phyloP scores from a whole-genome alignment of 2,329 filamentous ascomycete genomes.

The Thelonectria blattea region DNA sequence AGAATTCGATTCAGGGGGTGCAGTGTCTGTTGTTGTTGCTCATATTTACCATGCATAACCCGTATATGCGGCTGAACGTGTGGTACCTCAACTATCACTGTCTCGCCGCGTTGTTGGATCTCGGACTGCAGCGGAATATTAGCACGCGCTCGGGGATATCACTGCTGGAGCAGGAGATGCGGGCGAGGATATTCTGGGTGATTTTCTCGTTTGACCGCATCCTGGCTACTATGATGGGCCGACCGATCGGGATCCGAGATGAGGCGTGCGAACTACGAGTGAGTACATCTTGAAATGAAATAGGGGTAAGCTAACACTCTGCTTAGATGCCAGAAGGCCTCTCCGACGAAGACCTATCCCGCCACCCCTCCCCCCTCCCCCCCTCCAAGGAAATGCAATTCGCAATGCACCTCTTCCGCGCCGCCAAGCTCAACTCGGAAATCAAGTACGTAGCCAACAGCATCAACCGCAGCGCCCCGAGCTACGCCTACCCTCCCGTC shows the following conservation, averaged over 20 bases:
- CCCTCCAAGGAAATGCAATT: constrained; percentile 43
- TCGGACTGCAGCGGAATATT: constrained; percentile 58
- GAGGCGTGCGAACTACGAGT: constrained; percentile 61
- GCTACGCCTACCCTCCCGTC: constrained; percentile 55
- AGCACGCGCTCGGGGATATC: constrained; percentile 51
- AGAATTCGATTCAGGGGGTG: constrained; percentile 55
- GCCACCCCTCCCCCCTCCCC: neutral
- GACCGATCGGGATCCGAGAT: constrained; percentile 60
- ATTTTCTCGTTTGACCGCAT: constrained; percentile 58
- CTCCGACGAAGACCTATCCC: constrained; percentile 29
- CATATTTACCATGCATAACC: constrained; percentile 58
- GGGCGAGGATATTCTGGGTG: constrained; percentile 62
- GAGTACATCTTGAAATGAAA: constrained; percentile 16
- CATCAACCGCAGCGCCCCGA: constrained; percentile 52
- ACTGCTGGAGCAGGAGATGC: constrained; percentile 57
- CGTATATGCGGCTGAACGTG: constrained; percentile 54
- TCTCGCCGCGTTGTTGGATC: constrained; percentile 55
- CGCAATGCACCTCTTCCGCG: constrained; percentile 56
- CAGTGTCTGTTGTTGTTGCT: constrained; percentile 55
- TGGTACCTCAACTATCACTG: constrained; percentile 64
- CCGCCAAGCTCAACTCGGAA: constrained; percentile 58
- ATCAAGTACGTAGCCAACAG: constrained; percentile 64
- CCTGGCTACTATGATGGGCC: constrained; percentile 61
- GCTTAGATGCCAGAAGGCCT: constrained; percentile 40
- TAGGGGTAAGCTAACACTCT: neutral